These are phyloP conservation scores for Fagopyrum tataricum DNA, from an alignment of 148 eudicot genomes.

Conservation along the genomic window DNA sequence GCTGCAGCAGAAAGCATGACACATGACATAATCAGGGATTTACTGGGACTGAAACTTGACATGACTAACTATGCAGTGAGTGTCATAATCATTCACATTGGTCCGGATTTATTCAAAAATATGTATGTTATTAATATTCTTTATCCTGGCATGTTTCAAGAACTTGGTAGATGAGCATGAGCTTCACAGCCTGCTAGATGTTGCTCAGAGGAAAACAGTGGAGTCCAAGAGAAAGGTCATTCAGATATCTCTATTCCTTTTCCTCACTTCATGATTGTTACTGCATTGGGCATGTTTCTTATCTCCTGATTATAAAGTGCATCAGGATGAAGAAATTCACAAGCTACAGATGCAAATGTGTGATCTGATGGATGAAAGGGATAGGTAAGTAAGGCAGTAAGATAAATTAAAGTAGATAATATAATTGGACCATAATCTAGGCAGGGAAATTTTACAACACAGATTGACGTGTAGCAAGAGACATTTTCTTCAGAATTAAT, in stretches of 20 bases:
- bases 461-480: no score
- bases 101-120: constrained; percentile 4
- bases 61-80: constrained; percentile 62
- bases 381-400: constrained; percentile 39
- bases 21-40: constrained; percentile 70
- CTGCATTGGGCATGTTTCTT: constrained; percentile 7
- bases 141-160: constrained; percentile 19
- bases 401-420: neutral
- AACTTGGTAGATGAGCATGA: constrained; percentile 45
- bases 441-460: no score
- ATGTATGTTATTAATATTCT: constrained; percentile 9
- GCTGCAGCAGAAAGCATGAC: constrained; percentile 75
- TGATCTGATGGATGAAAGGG: constrained; percentile 42
- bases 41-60: constrained; percentile 63
- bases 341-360: constrained; percentile 34
- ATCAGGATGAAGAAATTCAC: constrained; percentile 46
- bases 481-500: neutral
- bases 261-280: constrained; percentile 8
- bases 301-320: neutral
- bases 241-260: constrained; percentile 1
- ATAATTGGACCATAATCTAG: no score
- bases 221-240: constrained; percentile 36
- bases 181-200: constrained; percentile 47
- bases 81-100: constrained; percentile 13
- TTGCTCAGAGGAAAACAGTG: constrained; percentile 36